phyloP scores from a whole-genome alignment of 129 eudicot genomes.

The Rutidosis leptorrhynchoides region DNA sequence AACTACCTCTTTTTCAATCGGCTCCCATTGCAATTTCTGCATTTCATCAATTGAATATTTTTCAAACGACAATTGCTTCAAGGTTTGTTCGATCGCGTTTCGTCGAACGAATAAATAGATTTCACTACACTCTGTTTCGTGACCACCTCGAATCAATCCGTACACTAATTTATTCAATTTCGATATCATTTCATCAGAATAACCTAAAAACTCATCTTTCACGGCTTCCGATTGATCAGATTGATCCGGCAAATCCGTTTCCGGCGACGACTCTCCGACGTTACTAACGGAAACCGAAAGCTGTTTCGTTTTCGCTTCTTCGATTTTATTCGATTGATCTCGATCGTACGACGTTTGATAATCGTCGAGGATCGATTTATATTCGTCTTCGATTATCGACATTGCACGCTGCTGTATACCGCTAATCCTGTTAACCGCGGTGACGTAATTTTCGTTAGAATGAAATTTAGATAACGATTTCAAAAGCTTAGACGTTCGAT shows the following conservation, averaged over 20 bases:
- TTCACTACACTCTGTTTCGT: slow-evolving; percentile 56
- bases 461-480: slow-evolving; percentile 35
- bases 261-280: slow-evolving; percentile 19
- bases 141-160: slow-evolving; percentile 53
- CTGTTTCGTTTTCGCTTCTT: slow-evolving; percentile 36
- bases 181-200: slow-evolving; percentile 42
- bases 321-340: slow-evolving; percentile 7
- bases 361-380: slow-evolving; percentile 53
- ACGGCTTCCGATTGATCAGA: slow-evolving; percentile 15
- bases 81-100: slow-evolving; percentile 50
- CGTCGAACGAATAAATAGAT: slow-evolving; percentile 55
- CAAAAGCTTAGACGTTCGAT: slow-evolving; percentile 42
- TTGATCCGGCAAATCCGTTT: slow-evolving; percentile 11
- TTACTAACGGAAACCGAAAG: slow-evolving; percentile 24
- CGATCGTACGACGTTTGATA: slow-evolving; percentile 25
- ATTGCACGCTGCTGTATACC: slow-evolving; percentile 66
- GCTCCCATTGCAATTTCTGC: slow-evolving; percentile 73
- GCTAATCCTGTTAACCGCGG: slow-evolving; percentile 43
- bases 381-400: slow-evolving; percentile 66
- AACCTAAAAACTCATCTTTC: slow-evolving; percentile 38
- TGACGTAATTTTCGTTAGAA: slow-evolving; percentile 32
- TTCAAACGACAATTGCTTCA: slow-evolving; percentile 46
- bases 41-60: slow-evolving; percentile 71
- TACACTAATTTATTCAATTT: slow-evolving; percentile 39
- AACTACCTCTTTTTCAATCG: slow-evolving; percentile 58